These are phyloP conservation scores for Nyctanthes arbortristis DNA, from an alignment of 257 asterid genomes.

Conservation along the genomic window DNA sequence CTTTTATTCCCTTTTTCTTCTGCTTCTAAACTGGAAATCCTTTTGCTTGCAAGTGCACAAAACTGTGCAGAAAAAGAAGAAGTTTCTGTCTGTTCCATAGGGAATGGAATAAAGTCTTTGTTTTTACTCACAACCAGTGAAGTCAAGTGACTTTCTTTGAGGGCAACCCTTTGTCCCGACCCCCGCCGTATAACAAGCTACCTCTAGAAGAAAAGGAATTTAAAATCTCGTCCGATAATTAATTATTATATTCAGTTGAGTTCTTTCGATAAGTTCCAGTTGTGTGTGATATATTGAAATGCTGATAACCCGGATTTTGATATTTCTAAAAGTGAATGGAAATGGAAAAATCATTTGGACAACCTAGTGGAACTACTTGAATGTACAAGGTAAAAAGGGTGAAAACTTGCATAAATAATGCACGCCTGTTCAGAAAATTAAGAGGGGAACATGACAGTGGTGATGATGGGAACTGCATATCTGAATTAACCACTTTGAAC, in stretches of 20 bases:
- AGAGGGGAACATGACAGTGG: slow-evolving; percentile 23
- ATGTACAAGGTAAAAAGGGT: not conserved
- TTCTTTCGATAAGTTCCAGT: no score
- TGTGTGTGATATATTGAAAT: no score
- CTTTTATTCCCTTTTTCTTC: slow-evolving; percentile 18
- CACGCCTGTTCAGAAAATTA: slow-evolving; percentile 41
- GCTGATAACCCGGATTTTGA: no score
- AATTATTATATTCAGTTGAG: no score
- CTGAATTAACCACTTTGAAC: slow-evolving; percentile 4
- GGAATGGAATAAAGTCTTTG: slow-evolving; percentile 13
- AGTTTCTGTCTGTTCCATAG: not conserved
- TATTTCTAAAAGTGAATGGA: slow-evolving; percentile 3
- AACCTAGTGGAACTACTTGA: not conserved
- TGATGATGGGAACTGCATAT: slow-evolving; percentile 20
- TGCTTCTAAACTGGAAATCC: slow-evolving; percentile 27
- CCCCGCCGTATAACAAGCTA: no score
- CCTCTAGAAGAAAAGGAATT: no score
- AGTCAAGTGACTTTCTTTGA: slow-evolving; percentile 26
- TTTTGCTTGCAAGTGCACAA: slow-evolving; percentile 27
- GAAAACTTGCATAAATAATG: not conserved
- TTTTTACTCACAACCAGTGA: slow-evolving; percentile 8
- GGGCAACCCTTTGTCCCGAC: not conserved
- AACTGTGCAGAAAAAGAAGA: slow-evolving; percentile 4
- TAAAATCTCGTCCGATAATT: no score
- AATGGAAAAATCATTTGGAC: slow-evolving; percentile 2